phyloP scores from a whole-genome alignment of 2,329 filamentous ascomycete genomes.

The Aspergillus floridensis region DNA sequence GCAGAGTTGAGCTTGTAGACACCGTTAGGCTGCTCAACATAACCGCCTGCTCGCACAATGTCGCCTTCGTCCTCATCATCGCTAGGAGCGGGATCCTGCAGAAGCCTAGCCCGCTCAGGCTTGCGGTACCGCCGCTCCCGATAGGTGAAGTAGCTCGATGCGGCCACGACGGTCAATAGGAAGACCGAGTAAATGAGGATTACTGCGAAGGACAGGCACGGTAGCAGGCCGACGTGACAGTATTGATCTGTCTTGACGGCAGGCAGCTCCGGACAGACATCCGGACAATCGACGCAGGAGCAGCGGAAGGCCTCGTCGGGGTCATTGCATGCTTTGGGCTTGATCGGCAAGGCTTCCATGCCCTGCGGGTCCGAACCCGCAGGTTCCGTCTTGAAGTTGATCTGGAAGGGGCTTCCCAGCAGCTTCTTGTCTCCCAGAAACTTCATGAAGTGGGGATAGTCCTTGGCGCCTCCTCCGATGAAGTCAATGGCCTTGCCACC shows the following conservation, averaged over 20 bases:
- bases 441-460: conserved; percentile 81
- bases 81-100: conserved; percentile 79
- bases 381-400: conserved; percentile 73
- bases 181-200: conserved; percentile 81
- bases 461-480: conserved; percentile 91
- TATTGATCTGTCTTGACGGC: conserved; percentile 66
- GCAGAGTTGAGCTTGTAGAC: conserved; percentile 81
- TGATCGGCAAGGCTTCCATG: conserved; percentile 72
- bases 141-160: conserved; percentile 74
- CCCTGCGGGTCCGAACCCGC: conserved; percentile 58
- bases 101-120: conserved; percentile 76
- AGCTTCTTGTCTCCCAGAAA: conserved; percentile 93
- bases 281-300: conserved; percentile 88
- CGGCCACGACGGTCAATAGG: conserved; percentile 63
- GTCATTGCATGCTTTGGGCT: conserved; percentile 83
- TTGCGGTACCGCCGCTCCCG: conserved; percentile 70
- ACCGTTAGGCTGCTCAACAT: conserved; percentile 74
- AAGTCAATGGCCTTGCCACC: conserved; percentile 93
- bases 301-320: conserved; percentile 82
- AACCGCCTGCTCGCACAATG: conserved; percentile 70
- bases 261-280: conserved; percentile 78
- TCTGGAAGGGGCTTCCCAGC: conserved; percentile 90
- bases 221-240: conserved; percentile 83
- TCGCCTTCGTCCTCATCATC: conserved; percentile 95
- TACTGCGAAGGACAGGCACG: conserved; percentile 89